phyloP scores from a whole-genome alignment of 495 filamentous ascomycete genomes.

The Copromyces sp. region DNA sequence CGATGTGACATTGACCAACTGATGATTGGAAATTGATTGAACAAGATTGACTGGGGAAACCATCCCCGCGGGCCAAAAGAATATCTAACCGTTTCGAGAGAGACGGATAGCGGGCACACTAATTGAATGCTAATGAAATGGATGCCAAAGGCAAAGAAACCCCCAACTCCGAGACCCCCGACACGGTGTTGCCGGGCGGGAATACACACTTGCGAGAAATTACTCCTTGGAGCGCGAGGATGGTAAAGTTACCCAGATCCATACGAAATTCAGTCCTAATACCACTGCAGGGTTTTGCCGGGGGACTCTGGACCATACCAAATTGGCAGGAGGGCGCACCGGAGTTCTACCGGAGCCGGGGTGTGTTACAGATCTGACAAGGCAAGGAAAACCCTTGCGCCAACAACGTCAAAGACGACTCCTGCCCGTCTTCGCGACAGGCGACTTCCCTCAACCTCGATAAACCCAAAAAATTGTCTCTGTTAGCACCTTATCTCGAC shows the following conservation, averaged over 20 bases:
- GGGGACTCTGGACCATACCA: conserved; percentile 1
- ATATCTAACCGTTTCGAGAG: neutral
- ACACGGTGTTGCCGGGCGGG: conserved; percentile 1
- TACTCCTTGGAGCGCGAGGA: neutral
- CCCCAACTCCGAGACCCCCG: neutral
- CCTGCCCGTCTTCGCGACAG: neutral
- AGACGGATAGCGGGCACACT: neutral
- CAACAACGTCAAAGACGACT: neutral
- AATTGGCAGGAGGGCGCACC: conserved; percentile 13
- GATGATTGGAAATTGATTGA: neutral
- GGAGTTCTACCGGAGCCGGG: neutral
- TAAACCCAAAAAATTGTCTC: neutral
- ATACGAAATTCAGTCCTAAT: conserved; percentile 2
- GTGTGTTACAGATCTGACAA: conserved; percentile 25
- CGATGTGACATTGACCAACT: conserved; percentile 3
- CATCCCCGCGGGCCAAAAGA: neutral
- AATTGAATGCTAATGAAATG: neutral
- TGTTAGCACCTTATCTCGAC: neutral
- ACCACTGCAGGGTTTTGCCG: conserved; percentile 8
- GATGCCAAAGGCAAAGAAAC: conserved; percentile 3
- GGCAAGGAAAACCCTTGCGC: neutral
- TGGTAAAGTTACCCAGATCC: neutral
- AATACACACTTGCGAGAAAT: conserved; percentile 2
- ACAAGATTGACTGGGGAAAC: neutral
- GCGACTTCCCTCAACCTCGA: neutral